Evolutionary conservation across 345 rosid genomes (phyloP), one percentile per base, ranked within the genome.

Genomic region (Eutrema japonicum): DNA sequence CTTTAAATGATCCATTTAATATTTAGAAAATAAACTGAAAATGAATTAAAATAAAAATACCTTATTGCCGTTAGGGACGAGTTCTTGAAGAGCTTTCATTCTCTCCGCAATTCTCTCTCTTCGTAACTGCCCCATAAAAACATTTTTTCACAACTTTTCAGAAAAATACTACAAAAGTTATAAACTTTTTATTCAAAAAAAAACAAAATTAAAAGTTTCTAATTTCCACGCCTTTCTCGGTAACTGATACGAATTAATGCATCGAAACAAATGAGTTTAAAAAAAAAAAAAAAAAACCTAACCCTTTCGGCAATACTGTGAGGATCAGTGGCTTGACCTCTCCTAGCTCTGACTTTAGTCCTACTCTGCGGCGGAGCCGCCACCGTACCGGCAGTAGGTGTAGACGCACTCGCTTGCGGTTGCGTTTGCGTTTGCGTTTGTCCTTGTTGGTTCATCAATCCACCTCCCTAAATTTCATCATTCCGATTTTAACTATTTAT

Each of bases 291-390:
- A 12, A 11, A 3, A 40, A 35, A 18, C 10, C 80, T 8, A 64
- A 94, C 99, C 72, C 99, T 77, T 79, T 94, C 99, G 57, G 99
- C 99, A 33, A 94, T 92, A 77, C 99, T 94, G 46, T 94, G 99
- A 27, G 99, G 99, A 74, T 92, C 99, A 66, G 99, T 94, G 43
- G 99, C 99, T 83, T 94, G 97, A 60, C 99, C 99, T 81, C 99
- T 85, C 72, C 97, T 72, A 55, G 99, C 99, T 80, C 99, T 82
- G 41, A 89, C 88, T 74, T 90, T 85, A 64, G 86, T 93, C 79
- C 77, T 89, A 0, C 85, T 89, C 77, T 89, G 93, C 18, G 84
- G 80, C 5, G 86, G 78, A 66, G 66, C 42, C 36, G 83, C 81
- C 14, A 77, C 86, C 0, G 85, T 82, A 26, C 66, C 62, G 0